A percentile compares a stretch with the other conserved stretches of the same genome.
phyloP scores from a whole-genome alignment of 2,329 filamentous ascomycete genomes.

The Fusarium illudens region DNA sequence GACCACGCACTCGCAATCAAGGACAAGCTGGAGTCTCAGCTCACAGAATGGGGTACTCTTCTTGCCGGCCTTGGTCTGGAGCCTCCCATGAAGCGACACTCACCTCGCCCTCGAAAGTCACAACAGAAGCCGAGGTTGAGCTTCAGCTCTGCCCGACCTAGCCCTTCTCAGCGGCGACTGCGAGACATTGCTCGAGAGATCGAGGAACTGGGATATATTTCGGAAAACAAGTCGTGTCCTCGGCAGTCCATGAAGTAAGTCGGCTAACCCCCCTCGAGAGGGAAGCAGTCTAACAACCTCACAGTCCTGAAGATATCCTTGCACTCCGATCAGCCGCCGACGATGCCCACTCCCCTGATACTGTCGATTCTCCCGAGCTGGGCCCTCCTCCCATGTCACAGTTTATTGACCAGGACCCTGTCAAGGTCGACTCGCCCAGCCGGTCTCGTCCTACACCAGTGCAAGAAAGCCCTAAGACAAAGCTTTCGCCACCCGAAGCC shows the following conservation, averaged over 20 bases:
- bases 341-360: conserved; percentile 55
- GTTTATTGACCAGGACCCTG: conserved; percentile 64
- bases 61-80: conserved; percentile 72
- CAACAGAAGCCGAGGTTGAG: conserved; percentile 53
- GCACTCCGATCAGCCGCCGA: conserved; percentile 62
- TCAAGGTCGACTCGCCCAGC: conserved; percentile 61
- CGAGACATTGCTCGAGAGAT: conserved; percentile 65
- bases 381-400: conserved; percentile 69
- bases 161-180: conserved; percentile 64
- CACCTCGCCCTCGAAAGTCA: conserved; percentile 52
- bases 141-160: conserved; percentile 51
- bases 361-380: conserved; percentile 72
- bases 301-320: conserved; percentile 68
- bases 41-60: conserved; percentile 73
- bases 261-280: not conserved
- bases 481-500: conserved; percentile 44
- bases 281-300: conserved; percentile 42
- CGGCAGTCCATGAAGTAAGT: conserved; percentile 74
- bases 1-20: conserved; percentile 76
- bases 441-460: conserved; percentile 26
- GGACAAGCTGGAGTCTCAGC: conserved; percentile 74
- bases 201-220: conserved; percentile 64
- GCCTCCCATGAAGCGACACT: conserved; percentile 61
- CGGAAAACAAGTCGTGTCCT: conserved; percentile 74
- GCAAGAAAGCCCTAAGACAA: conserved; percentile 38